Evolutionary conservation across 192 early-diverging fungal genomes (phyloP), one percentile per base, ranked within the genome.

Genomic region (Backusella morwellensis): DNA sequence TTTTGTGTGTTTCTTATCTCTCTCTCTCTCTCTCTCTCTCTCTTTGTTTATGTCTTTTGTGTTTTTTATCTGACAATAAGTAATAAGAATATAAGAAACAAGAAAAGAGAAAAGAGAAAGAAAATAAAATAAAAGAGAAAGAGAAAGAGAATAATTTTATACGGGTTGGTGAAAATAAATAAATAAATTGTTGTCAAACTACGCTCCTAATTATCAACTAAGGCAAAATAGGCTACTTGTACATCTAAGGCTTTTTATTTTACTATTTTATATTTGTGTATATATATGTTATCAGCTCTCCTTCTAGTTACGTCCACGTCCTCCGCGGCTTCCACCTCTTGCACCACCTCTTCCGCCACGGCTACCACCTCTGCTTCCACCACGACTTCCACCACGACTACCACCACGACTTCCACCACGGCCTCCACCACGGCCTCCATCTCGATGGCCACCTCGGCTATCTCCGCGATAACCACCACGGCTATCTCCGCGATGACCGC

Each of bases 401-500:
- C 19, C 72, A 23, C 32, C 47, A 36, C 42, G 8, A 41, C 56
- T n/a, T 7, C 19, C 21, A 1, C 68, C 21, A 8, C 32, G 5
- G 23, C 52, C 5, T 9, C 34, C 44, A 6, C 35, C 29, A 15
- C 38, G 35, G 35, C 23, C 2, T 17, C 50, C 34, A 73, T 50
- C 66, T 41, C 75, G 44, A 59, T 29, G 26, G 26, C 34, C 44
- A 29, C 50, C 29, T 3, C 38, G 35, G 34, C 26, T 2, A 34
- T 50, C 34, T 56, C 52, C 42, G 26, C 70, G 52, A 23, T 50
- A 17, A 40, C 79, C 14, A 59, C 34, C 72, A 1, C 80, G 67
- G 3, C 76, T 72, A 54, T 72, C 36, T 17, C 8, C 29, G 29
- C 77, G 74, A 0, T 71, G 67, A 34, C 75, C 35, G 12, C 68